Evolutionary conservation across 768 basidiomycete genomes (phyloP).

Genomic region (Suillus discolor): DNA sequence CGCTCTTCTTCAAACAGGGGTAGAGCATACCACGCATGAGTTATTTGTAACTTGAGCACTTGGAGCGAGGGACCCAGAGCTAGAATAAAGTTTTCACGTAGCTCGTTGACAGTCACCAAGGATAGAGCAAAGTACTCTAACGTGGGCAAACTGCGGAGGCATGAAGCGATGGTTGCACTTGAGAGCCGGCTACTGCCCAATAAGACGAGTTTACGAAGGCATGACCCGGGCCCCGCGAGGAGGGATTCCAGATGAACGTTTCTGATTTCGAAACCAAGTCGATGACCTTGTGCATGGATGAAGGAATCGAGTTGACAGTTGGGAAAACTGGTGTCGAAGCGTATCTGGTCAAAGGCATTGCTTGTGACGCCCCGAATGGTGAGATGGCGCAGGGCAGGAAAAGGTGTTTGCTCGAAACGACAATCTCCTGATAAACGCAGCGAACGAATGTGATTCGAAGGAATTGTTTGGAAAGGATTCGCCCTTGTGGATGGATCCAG

Average conservation of each 20-base stretch:
- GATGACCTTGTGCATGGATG: constrained; percentile 34
- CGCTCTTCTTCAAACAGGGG: constrained; percentile 35
- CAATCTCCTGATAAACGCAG: constrained; percentile 41
- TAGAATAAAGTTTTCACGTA: constrained; percentile 33
- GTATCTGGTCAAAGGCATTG: constrained; percentile 37
- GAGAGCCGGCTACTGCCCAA: constrained; percentile 38
- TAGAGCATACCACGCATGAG: constrained; percentile 35
- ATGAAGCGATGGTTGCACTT: constrained; percentile 29
- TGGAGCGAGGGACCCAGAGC: constrained; percentile 30
- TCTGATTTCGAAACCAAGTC: constrained; percentile 40
- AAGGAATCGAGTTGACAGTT: constrained; percentile 37
- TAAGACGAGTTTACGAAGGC: constrained; percentile 37
- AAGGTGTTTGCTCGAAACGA: constrained; percentile 17
- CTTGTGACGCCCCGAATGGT: constrained; percentile 36
- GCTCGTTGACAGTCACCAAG: constrained; percentile 37
- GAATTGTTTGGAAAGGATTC: constrained; percentile 32
- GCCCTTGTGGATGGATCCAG: constrained; percentile 32
- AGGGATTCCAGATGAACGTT: constrained; percentile 37
- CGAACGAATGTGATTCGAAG: constrained; percentile 23
- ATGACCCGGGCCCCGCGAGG: constrained; percentile 16
- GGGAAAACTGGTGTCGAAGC: constrained; percentile 29
- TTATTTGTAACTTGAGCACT: constrained; percentile 39
- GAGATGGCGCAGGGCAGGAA: constrained; percentile 22
- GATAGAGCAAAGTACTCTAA: constrained; percentile 41
- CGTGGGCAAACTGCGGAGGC: constrained; percentile 26